Conservation (phyloP, 2,329 filamentous ascomycete genomes). For the Colletotrichum shisoi region DNA sequence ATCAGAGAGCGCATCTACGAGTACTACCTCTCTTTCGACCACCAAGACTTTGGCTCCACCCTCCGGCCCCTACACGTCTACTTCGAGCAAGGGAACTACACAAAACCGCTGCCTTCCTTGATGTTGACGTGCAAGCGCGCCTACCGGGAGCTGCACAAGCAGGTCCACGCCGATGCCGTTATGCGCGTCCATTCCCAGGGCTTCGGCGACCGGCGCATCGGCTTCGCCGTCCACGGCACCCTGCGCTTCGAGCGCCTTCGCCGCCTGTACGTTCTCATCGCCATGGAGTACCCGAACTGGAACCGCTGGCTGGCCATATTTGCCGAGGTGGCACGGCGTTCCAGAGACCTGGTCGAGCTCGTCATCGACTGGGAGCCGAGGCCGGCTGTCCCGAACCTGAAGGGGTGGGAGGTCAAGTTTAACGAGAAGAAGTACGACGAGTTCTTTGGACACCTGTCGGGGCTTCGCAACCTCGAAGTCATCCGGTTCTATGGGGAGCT, state of each 20-base stretch:
- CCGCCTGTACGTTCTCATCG: slow-evolving; percentile 43
- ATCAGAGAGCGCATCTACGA: slow-evolving; percentile 34
- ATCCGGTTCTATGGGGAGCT: slow-evolving; percentile 26
- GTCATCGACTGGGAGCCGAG: slow-evolving; percentile 47
- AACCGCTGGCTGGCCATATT: slow-evolving; percentile 47
- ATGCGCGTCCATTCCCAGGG: slow-evolving; percentile 44
- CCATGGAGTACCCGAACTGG: slow-evolving; percentile 46
- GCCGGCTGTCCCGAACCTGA: slow-evolving; percentile 2
- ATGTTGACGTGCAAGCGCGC: slow-evolving; percentile 46
- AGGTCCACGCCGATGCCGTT: slow-evolving; percentile 42
- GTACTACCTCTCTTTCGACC: slow-evolving; percentile 31
- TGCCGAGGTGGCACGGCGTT: slow-evolving; percentile 38
- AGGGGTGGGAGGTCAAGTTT: slow-evolving; percentile 29
- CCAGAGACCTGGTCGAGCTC: slow-evolving; percentile 41
- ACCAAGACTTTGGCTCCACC: slow-evolving; percentile 32
- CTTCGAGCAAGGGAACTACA: slow-evolving; percentile 29
- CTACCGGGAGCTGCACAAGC: slow-evolving; percentile 43
- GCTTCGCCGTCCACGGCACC: slow-evolving; percentile 45
- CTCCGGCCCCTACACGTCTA: slow-evolving; percentile 33
- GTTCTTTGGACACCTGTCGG: slow-evolving; percentile 22
- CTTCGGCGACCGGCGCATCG: slow-evolving; percentile 42
- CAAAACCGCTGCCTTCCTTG: slow-evolving; percentile 36
- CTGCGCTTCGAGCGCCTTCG: slow-evolving; percentile 44
- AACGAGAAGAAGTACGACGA: slow-evolving; percentile 29
- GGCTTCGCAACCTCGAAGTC: slow-evolving; percentile 20